phyloP scores from a whole-genome alignment of 306 rosid genomes.

The Sicyos baderoa region DNA sequence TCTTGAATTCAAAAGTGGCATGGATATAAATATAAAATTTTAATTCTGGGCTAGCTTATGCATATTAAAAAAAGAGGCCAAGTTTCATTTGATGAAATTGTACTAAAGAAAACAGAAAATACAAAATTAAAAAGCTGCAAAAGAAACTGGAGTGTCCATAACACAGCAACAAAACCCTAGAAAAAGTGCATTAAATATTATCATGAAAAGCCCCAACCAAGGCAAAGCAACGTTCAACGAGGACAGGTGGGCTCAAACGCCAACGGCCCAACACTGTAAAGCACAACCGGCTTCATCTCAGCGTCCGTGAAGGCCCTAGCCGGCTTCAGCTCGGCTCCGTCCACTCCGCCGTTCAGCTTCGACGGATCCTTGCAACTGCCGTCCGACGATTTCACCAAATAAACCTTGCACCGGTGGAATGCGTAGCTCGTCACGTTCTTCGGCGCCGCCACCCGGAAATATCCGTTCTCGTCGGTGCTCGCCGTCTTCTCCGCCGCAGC shows the following conservation, averaged over 20 bases:
- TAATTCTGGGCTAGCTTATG: no score
- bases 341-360: constrained; percentile 43
- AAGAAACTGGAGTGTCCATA: no score
- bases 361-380: constrained; percentile 34
- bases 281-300: constrained; percentile 37
- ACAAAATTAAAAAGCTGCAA: no score
- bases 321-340: constrained; percentile 45
- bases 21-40: no score
- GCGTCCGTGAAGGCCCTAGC: constrained; percentile 30
- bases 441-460: constrained; percentile 57
- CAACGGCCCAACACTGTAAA: constrained; percentile 65
- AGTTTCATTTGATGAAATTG: no score
- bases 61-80: no score
- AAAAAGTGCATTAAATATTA: neutral
- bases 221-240: neutral
- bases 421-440: constrained; percentile 55
- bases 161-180: neutral
- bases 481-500: constrained; percentile 20
- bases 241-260: constrained; percentile 67
- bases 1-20: no score
- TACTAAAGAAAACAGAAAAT: no score
- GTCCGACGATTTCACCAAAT: constrained; percentile 38
- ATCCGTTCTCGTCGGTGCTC: constrained; percentile 59
- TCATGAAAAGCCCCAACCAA: neutral
- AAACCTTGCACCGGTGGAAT: constrained; percentile 52